Evolutionary conservation across 345 rosid genomes (phyloP), one percentile per base, ranked within the genome.

Genomic region (Alliaria petiolata): DNA sequence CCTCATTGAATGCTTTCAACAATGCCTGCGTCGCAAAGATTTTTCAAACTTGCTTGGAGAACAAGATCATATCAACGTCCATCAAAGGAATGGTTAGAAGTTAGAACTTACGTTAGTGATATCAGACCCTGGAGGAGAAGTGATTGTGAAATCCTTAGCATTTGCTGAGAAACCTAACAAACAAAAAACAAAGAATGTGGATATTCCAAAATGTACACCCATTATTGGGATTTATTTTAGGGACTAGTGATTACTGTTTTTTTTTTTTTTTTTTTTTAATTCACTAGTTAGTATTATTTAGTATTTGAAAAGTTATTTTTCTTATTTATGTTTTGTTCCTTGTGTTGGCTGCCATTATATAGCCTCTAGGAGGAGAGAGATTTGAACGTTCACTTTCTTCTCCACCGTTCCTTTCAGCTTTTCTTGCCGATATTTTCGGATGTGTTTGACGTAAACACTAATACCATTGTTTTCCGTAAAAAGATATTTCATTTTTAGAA

Each of bases 81-180:
- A 35, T 14, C 22, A 44, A 19, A 1, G 4, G 0, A 6, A 58
- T 69, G 40, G 8, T n/a, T n/a, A n/a, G n/a, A n/a, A n/a, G n/a
- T 39, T 9, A 19, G 9, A 25, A 39, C 56, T 47, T 8, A 65
- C 78, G 20, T 31, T n/a, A 14, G 78, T 74, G 53, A 74, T 74
- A 22, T 74, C 78, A 19, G 72, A 74, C 1, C 78, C 78, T 16
- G 60, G 66, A 47, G 20, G 28, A 57, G 71, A 34, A 50, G 11
- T 16, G 43, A 74, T 58, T 7, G 42, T 59, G 45, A 74, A 74
- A 7, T 30, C 62, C 42, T 74, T 66, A 57, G 78, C 78, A 65
- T 66, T 66, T 36, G 67, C 78, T 28, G 72, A 66, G 39, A 74
- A 58, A 57, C 78, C 60, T 50, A 74, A 22, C 36, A 74, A 47